Evolutionary conservation across 805 yeast genomes (phyloP).

Genomic region (Maudiozyma turicensis): DNA sequence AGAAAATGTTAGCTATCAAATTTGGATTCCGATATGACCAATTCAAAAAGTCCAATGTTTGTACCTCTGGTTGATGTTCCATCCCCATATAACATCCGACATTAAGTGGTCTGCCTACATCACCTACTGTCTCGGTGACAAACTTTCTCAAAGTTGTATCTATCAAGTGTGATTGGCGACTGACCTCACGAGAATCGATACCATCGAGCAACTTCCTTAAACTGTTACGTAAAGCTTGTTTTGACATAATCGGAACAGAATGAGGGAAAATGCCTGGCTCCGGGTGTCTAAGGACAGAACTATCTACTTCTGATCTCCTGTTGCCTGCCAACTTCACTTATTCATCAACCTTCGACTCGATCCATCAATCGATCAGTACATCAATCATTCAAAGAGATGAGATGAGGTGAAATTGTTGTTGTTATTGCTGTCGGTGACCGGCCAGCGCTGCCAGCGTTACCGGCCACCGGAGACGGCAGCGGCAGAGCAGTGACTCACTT

Average conservation of each 20-base stretch:
- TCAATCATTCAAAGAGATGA: too few species aligned
- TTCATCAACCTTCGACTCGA: too few species aligned
- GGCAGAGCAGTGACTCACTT: too few species aligned
- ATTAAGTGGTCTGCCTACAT: neutral
- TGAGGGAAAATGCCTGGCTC: too few species aligned
- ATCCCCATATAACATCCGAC: conserved; percentile 71
- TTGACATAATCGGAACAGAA: neutral
- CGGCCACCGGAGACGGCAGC: too few species aligned
- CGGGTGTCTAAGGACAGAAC: too few species aligned
- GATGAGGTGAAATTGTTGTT: too few species aligned
- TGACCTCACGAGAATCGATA: neutral
- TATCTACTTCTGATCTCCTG: too few species aligned
- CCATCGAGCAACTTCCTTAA: neutral
- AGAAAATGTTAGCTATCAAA: conserved; percentile 40
- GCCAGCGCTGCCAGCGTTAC: too few species aligned
- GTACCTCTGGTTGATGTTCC: conserved; percentile 55
- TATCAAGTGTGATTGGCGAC: neutral
- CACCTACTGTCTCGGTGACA: neutral
- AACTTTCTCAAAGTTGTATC: neutral
- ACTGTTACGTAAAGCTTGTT: neutral
- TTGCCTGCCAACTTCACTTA: too few species aligned
- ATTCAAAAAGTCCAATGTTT: conserved; percentile 46
- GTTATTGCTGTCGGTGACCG: too few species aligned
- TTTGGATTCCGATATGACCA: conserved; percentile 34
- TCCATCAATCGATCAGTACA: too few species aligned